Conservation (phyloP, 192 early-diverging fungal genomes). For the Linnemannia exigua region DNA sequence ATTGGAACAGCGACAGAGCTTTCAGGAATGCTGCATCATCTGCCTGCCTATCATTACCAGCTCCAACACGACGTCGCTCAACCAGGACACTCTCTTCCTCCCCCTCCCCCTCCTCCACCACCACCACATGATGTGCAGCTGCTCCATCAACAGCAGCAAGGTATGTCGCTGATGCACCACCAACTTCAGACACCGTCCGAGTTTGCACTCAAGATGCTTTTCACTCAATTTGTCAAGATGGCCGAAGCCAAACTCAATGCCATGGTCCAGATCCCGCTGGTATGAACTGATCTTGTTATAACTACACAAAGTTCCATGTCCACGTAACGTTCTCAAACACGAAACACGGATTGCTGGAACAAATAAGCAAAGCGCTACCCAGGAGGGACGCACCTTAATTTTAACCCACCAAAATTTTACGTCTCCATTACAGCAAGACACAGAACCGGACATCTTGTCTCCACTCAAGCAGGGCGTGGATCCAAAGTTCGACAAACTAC, state of each 20-base stretch:
- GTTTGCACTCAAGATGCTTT: conserved; percentile 69
- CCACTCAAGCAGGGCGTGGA: conserved; percentile 79
- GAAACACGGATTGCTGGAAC: conserved; percentile 5
- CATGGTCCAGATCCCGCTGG: conserved; percentile 56
- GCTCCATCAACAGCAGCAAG: conserved; percentile 13
- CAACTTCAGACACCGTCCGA: conserved; percentile 65
- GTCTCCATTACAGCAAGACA: conserved; percentile 63
- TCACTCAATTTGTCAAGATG: conserved; percentile 70
- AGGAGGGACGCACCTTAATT: not conserved
- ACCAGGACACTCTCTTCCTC: conserved; percentile 14
- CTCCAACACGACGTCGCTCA: conserved; percentile 40
- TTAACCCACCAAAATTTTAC: not conserved
- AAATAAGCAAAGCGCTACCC: conserved; percentile 6
- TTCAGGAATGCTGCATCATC: conserved; percentile 16
- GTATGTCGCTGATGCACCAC: conserved; percentile 15
- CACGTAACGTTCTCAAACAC: conserved; percentile 3
- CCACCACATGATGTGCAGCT: conserved; percentile 9
- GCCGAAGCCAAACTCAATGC: conserved; percentile 69
- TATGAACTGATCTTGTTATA: conserved; percentile 1
- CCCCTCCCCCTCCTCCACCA: not conserved
- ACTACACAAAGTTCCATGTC: not conserved
- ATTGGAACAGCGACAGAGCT: conserved; percentile 32
- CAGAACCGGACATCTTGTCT: conserved; percentile 72
- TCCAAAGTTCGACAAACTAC: conserved; percentile 83
- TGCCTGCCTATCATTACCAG: conserved; percentile 27